Percentiles rank a stretch among this genome's conserved stretches.
Evolutionary conservation across 2,329 filamentous ascomycete genomes (phyloP).

Genomic region (Penicillium brevicompactum): DNA sequence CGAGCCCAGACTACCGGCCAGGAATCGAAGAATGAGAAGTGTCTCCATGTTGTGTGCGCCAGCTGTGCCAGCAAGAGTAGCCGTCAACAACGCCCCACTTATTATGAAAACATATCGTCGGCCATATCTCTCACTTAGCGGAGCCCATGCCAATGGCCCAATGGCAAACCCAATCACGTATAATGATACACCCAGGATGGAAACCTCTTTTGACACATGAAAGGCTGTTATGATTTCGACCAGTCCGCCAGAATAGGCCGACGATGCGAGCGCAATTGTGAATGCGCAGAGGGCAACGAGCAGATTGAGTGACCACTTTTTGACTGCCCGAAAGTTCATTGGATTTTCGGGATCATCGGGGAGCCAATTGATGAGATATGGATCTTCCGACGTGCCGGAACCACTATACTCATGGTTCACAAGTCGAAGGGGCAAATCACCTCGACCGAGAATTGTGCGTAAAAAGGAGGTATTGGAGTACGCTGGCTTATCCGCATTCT

Average conservation of each 20-base stretch:
- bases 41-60: constrained; percentile 60
- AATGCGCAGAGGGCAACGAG: constrained; percentile 40
- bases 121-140: constrained; percentile 36
- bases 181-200: constrained; percentile 44
- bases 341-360: constrained; percentile 44
- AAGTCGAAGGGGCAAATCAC: neutral
- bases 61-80: constrained; percentile 63
- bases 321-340: constrained; percentile 34
- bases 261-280: constrained; percentile 44
- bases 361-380: constrained; percentile 43
- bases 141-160: constrained; percentile 46
- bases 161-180: constrained; percentile 49
- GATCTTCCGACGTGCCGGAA: constrained; percentile 41
- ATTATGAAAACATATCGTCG: constrained; percentile 33
- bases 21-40: constrained; percentile 66
- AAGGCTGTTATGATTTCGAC: constrained; percentile 36
- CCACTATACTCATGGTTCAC: constrained; percentile 21
- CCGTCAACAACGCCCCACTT: constrained; percentile 47
- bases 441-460: neutral
- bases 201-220: constrained; percentile 34
- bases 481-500: no score
- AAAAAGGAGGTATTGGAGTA: no score
- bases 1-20: constrained; percentile 63
- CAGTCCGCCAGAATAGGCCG: constrained; percentile 41
- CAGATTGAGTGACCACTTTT: constrained; percentile 43